Percentiles rank a stretch among this genome's conserved stretches.
Conservation (phyloP, 2,329 filamentous ascomycete genomes). For the Beauveria caledonica region DNA sequence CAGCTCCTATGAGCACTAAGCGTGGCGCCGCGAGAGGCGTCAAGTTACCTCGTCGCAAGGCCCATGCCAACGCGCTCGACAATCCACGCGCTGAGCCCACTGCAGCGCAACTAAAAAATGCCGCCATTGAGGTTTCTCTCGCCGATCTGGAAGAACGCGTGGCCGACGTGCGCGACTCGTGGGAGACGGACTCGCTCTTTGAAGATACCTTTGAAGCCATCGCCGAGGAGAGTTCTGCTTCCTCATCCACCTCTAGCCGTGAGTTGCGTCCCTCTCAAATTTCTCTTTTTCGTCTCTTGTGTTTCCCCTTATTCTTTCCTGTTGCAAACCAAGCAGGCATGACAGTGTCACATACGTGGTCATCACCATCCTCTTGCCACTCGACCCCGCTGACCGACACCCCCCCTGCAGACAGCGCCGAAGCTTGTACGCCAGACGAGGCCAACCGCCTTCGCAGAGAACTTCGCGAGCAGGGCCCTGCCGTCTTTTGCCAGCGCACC, state of each 20-base stretch:
- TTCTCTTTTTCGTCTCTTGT: not conserved
- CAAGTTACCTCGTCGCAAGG: conserved; percentile 25
- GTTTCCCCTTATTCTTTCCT: not conserved
- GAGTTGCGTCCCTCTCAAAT: conserved; percentile 20
- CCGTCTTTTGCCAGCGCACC: conserved; percentile 66
- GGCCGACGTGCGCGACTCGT: conserved; percentile 44
- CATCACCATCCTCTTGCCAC: not conserved
- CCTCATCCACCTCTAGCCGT: conserved; percentile 38
- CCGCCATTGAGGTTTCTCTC: conserved; percentile 28
- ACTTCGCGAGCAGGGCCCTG: conserved; percentile 68
- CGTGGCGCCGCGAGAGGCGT: conserved; percentile 23
- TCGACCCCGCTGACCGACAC: not conserved
- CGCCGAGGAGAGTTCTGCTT: conserved; percentile 34
- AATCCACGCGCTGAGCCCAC: conserved; percentile 26
- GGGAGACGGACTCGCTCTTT: conserved; percentile 57
- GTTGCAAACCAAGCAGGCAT: not conserved
- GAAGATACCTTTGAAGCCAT: conserved; percentile 54
- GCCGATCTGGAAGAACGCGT: conserved; percentile 44
- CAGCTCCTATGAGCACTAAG: conserved; percentile 22
- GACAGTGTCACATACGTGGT: conserved; percentile 6
- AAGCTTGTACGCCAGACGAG: conserved; percentile 60
- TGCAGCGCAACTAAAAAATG: conserved; percentile 27
- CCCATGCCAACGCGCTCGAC: conserved; percentile 28
- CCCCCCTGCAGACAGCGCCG: conserved; percentile 25
- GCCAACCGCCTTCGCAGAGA: conserved; percentile 59